These are phyloP conservation scores for Acanthamoeba royreba DNA, from an alignment of 208 protist species.

Conservation along the genomic window DNA sequence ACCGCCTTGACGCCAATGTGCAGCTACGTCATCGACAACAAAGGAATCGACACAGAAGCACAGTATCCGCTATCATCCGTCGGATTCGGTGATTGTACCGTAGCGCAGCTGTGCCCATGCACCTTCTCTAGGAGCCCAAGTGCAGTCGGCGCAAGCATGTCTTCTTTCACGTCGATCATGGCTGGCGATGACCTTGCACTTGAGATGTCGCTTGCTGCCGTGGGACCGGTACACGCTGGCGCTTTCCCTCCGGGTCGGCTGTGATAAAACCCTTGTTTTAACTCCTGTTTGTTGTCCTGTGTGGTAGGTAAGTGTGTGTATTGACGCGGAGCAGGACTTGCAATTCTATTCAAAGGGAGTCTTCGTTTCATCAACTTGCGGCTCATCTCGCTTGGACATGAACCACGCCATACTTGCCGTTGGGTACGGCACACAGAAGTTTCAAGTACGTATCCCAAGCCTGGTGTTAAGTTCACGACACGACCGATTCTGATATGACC, in stretches of 20 bases:
- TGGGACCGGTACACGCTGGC: background rate
- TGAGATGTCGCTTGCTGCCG: background rate
- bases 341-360: conserved; percentile 75
- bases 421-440: conserved; percentile 77
- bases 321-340: conserved; percentile 70
- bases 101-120: background rate
- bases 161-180: background rate
- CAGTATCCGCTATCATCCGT: conserved; percentile 74
- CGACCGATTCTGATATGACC: background rate
- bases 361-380: conserved; percentile 68
- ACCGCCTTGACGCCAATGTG: background rate
- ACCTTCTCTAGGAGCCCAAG: background rate
- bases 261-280: no score
- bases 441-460: background rate
- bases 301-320: background rate
- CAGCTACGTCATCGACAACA: conserved; percentile 82
- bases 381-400: conserved; percentile 25
- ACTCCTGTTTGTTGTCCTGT: background rate
- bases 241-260: background rate
- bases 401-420: conserved; percentile 84
- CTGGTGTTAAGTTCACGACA: background rate
- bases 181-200: background rate
- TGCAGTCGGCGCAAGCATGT: background rate
- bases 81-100: background rate
- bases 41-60: conserved; percentile 80